Conservation (phyloP, 1,284 basidiomycete genomes). For the Ustilago nuda region DNA sequence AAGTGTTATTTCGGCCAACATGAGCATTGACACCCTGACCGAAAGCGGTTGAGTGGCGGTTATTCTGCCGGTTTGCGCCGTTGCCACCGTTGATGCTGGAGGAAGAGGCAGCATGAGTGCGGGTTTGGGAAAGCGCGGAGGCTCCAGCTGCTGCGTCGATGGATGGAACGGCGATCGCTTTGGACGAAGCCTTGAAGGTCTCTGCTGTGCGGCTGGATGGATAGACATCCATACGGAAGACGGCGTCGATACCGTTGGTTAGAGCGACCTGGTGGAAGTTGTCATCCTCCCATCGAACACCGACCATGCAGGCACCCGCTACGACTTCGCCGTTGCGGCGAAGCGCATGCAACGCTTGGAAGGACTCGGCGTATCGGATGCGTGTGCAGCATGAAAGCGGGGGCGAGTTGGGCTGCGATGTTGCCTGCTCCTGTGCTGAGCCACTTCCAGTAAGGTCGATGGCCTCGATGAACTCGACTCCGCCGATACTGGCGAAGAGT, state of each 20-base stretch:
- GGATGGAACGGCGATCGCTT: slow-evolving; percentile 32
- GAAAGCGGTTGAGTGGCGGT: slow-evolving; percentile 33
- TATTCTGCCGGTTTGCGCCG: slow-evolving; percentile 9
- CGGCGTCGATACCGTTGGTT: slow-evolving; percentile 55
- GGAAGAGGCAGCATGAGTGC: slow-evolving; percentile 4
- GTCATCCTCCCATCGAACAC: slow-evolving; percentile 61
- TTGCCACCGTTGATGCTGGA: slow-evolving; percentile 2
- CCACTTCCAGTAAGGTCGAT: slow-evolving; percentile 51
- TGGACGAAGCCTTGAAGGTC: slow-evolving; percentile 34
- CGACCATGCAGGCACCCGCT: slow-evolving; percentile 55
- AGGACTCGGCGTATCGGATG: slow-evolving; percentile 46
- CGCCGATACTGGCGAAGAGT: slow-evolving; percentile 52
- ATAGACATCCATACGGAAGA: slow-evolving; percentile 52
- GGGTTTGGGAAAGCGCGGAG: slow-evolving; percentile 16
- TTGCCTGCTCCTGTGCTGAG: slow-evolving; percentile 40
- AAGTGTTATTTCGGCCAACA: slow-evolving; percentile 16
- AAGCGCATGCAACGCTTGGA: slow-evolving; percentile 58
- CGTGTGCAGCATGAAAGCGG: slow-evolving; percentile 44
- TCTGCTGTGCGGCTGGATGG: slow-evolving; percentile 40
- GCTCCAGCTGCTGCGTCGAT: slow-evolving; percentile 23
- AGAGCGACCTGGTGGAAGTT: slow-evolving; percentile 56
- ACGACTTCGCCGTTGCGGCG: slow-evolving; percentile 55
- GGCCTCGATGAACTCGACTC: slow-evolving; percentile 48
- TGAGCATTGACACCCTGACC: slow-evolving; percentile 18
- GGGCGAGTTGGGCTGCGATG: slow-evolving; percentile 26